A percentile compares a stretch with the other conserved stretches of the same genome.
Evolutionary conservation across 805 yeast species (phyloP).

Genomic region (Ogataea thermomethanolica): DNA sequence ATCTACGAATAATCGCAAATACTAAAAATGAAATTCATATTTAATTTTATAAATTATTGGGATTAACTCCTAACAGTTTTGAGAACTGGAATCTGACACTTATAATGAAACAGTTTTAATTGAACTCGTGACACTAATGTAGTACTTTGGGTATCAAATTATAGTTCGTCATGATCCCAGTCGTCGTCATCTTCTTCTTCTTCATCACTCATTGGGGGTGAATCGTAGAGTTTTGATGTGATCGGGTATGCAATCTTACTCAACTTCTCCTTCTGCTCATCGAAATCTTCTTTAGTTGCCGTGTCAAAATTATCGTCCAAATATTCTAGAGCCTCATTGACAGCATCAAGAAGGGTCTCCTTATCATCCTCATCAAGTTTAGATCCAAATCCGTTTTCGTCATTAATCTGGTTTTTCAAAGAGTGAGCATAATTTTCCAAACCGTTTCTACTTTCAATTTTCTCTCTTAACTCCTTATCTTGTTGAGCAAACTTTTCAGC

Average conservation of each 20-base stretch:
- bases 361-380: conserved; percentile 88
- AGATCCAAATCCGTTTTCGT: conserved; percentile 61
- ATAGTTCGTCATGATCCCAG: conserved; percentile 70
- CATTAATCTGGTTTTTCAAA: conserved; percentile 59
- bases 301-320: conserved; percentile 76
- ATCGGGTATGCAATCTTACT: conserved; percentile 86
- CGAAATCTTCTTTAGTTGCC: conserved; percentile 90
- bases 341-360: conserved; percentile 82
- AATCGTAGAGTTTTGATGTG: conserved; percentile 75
- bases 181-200: conserved; percentile 54
- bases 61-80: no score
- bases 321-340: conserved; percentile 65
- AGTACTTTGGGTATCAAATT: conserved; percentile 14
- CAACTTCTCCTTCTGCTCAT: conserved; percentile 83
- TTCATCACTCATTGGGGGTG: conserved; percentile 46
- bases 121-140: neutral
- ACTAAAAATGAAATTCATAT: no score
- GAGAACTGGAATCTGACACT: no score
- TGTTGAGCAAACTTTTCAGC: conserved; percentile 94
- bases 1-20: no score
- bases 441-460: conserved; percentile 83
- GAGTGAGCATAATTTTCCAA: conserved; percentile 87
- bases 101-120: neutral
- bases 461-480: conserved; percentile 77
- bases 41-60: no score